Percentiles rank a stretch among this genome's conserved stretches.
Conservation (phyloP, 1,139 yeast species). For the Yamadazyma epiphylla region DNA sequence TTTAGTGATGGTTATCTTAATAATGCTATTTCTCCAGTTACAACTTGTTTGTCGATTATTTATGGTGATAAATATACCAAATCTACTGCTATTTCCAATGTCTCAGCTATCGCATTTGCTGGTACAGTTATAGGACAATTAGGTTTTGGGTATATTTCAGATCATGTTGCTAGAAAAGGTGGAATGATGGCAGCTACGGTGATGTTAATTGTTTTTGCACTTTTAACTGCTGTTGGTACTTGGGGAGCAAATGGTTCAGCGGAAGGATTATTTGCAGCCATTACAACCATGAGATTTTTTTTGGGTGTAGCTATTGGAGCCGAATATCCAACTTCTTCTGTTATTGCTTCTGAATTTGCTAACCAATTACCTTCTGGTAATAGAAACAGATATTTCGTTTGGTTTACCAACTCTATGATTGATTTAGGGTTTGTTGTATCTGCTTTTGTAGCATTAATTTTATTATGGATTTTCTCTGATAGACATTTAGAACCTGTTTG, state of each 20-base stretch:
- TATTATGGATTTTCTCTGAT: conserved; percentile 75
- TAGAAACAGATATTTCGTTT: conserved; percentile 83
- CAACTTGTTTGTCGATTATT: conserved; percentile 59
- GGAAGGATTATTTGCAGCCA: conserved; percentile 73
- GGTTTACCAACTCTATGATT: conserved; percentile 88
- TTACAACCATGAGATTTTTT: conserved; percentile 82
- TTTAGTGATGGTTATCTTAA: conserved; percentile 91
- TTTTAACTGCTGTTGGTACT: conserved; percentile 70
- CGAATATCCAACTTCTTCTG: conserved; percentile 91
- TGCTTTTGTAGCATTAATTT: conserved; percentile 81
- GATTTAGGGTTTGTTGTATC: conserved; percentile 83
- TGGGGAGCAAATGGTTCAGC: conserved; percentile 74
- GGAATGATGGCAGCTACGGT: conserved; percentile 78
- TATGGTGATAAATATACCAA: conserved; percentile 61
- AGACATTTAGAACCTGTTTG: conserved; percentile 77
- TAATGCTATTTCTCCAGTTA: conserved; percentile 74
- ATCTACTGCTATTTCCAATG: conserved; percentile 70
- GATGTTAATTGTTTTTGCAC: conserved; percentile 69
- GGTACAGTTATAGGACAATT: conserved; percentile 57
- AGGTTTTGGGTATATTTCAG: conserved; percentile 73
- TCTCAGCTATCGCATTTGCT: conserved; percentile 84
- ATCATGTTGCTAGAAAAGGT: conserved; percentile 68
- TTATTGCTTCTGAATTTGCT: conserved; percentile 91
- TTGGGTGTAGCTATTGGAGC: conserved; percentile 85
- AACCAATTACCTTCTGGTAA: conserved; percentile 71